Base-by-base conservation (phyloP, 192 early-diverging fungal species). In the Backusella australiensis region DNA sequence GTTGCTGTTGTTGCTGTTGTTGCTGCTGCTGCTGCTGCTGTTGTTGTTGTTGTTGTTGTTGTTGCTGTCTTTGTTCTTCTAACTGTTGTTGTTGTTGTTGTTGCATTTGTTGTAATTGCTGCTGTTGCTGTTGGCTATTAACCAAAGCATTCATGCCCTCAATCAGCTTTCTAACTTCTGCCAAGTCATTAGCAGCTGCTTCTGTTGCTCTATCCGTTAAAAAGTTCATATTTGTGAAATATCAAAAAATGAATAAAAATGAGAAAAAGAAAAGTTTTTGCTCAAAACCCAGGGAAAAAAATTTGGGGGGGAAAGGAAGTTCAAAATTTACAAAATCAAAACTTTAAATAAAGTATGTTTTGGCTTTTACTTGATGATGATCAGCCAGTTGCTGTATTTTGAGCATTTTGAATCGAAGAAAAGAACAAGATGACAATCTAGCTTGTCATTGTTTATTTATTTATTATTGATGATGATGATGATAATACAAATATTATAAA, bases 61-160 rank as follows among this genome's bases (percentile, higher is more conserved):
- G 69, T 36, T 9, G 34, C 14, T 44, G 46, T 49, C 19, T 49
- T 49, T 49, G 46, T 49, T 49, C 46, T 49, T 49, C 46, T 49
- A 49, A 15, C 46, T 66, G 74, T 21, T 74, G 59, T 14, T 66
- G 39, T 6, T 75, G 74, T 17, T 75, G 74, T 35, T 75, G 73
- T 32, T 75, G 74, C 65, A 41, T 34, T 53, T 81, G 80, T 41
- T 72, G 72, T 32, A 75, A 73, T 38, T 74, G 81, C 39, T 82
- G 81, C 35, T 69, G 77, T 32, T 68, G 63, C 11, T 56, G 36
- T 69, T 75, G 76, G 67, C 68, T 78, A 44, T 78, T 77, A 34
- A 82, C 74, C 32, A 82, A 69, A 29, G 77, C 73, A 63, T 81
- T 81, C 77, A 82, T 82, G 29, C 77, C 77, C 59, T 82, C 81